These are phyloP conservation scores for Marasmius tenuissimus DNA, from an alignment of 1,284 basidiomycete genomes.

Conservation along the genomic window DNA sequence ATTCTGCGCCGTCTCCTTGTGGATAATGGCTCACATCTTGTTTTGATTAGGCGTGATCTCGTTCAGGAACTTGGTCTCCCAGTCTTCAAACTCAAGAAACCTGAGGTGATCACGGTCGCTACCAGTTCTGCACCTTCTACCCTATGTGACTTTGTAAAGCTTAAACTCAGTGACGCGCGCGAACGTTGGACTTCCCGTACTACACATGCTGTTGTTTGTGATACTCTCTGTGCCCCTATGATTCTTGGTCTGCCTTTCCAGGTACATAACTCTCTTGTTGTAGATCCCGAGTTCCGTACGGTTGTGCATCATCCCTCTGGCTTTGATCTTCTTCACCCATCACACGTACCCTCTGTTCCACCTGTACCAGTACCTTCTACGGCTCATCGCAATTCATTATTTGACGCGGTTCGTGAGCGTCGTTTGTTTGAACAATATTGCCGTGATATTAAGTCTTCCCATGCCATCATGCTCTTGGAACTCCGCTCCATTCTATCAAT, in stretches of 20 bases:
- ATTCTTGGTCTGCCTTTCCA: slow-evolving; percentile 18
- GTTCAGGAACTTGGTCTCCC: no score
- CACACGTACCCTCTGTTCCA: not conserved
- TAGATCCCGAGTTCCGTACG: slow-evolving; percentile 7
- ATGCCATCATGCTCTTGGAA: no score
- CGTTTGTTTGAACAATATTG: not conserved
- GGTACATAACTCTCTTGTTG: slow-evolving; percentile 11
- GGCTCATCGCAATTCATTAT: not conserved
- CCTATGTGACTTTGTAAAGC: no score
- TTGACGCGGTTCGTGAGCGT: not conserved
- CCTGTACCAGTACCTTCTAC: not conserved
- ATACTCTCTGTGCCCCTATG: slow-evolving; percentile 14
- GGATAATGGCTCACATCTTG: no score
- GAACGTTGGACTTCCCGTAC: slow-evolving; percentile 9
- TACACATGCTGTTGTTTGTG: slow-evolving; percentile 12
- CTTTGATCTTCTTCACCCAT: slow-evolving; percentile 9
- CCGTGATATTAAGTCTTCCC: no score
- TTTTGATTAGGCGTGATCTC: no score
- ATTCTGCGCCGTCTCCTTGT: no score
- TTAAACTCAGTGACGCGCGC: not conserved
- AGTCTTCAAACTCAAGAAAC: no score
- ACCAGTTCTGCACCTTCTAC: no score
- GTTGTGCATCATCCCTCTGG: slow-evolving; percentile 9
- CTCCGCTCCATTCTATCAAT: no score
- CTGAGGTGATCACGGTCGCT: no score